Conservation (phyloP, 1,139 yeast genomes). For the Geotrichum reessii region DNA sequence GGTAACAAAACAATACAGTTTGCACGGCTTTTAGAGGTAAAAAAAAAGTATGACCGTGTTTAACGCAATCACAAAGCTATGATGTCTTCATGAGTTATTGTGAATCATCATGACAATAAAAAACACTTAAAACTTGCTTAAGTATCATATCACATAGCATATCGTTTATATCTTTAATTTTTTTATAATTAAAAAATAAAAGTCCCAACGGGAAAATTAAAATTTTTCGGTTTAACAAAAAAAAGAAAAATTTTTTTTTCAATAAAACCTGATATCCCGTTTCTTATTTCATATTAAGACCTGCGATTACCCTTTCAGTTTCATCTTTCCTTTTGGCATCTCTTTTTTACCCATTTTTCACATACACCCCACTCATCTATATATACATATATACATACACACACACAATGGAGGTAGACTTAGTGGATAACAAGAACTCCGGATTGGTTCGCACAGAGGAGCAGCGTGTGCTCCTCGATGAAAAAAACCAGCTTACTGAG, state of each 20-base stretch:
- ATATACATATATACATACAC: background rate
- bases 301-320: background rate
- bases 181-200: background rate
- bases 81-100: background rate
- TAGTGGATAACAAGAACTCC: slow-evolving; percentile 2
- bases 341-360: background rate
- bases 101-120: background rate
- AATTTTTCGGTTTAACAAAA: background rate
- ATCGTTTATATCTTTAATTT: background rate
- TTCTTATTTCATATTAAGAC: background rate
- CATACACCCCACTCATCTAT: background rate
- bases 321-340: background rate
- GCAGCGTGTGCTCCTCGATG: slow-evolving; percentile 65
- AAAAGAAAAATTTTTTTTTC: background rate
- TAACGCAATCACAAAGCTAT: background rate
- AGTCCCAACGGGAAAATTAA: background rate
- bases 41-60: too few relatives aligned
- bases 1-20: too few relatives aligned
- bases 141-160: background rate
- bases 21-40: too few relatives aligned
- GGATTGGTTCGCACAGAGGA: slow-evolving; percentile 18
- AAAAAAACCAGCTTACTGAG: slow-evolving; percentile 62
- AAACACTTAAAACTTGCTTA: background rate
- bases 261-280: background rate
- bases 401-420: slow-evolving; percentile 14